Conservation (phyloP, 495 filamentous ascomycete genomes). For the Penicillium alfredii region DNA sequence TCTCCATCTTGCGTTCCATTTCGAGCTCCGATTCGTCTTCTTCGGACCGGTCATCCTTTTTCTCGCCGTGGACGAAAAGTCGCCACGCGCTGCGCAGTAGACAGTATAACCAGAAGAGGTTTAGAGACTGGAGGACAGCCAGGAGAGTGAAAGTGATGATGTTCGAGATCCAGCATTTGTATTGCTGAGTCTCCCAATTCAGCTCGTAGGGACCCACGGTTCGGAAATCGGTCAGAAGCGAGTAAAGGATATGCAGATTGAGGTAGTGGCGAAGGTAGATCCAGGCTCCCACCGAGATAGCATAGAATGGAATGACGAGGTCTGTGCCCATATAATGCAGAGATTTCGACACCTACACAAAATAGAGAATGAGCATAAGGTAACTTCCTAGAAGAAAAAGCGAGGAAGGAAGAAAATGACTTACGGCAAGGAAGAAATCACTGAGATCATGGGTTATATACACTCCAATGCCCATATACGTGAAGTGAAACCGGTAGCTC, state of each 20-base stretch:
- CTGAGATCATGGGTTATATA: constrained; percentile 89
- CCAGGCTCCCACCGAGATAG: constrained; percentile 69
- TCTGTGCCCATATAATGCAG: constrained; percentile 77
- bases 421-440: constrained; percentile 88
- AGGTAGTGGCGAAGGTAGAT: constrained; percentile 83
- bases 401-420: constrained; percentile 31
- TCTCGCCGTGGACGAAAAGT: constrained; percentile 16
- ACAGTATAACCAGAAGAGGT: constrained; percentile 73
- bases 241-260: constrained; percentile 72
- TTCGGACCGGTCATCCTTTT: constrained; percentile 24
- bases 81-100: constrained; percentile 46
- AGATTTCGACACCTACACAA: constrained; percentile 66
- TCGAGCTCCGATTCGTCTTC: constrained; percentile 8
- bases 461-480: constrained; percentile 82
- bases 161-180: constrained; percentile 65
- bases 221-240: constrained; percentile 70
- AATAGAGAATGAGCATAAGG: constrained; percentile 4
- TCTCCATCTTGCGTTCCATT: not conserved
- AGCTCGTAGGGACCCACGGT: constrained; percentile 76
- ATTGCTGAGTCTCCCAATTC: constrained; percentile 68
- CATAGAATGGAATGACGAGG: constrained; percentile 68
- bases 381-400: too few species aligned
- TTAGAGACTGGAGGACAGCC: constrained; percentile 62
- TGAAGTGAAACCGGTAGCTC: constrained; percentile 92
- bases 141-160: constrained; percentile 59